Base-by-base conservation (phyloP, 2,329 filamentous ascomycete genomes). In the Graphilbum fragrans region DNA sequence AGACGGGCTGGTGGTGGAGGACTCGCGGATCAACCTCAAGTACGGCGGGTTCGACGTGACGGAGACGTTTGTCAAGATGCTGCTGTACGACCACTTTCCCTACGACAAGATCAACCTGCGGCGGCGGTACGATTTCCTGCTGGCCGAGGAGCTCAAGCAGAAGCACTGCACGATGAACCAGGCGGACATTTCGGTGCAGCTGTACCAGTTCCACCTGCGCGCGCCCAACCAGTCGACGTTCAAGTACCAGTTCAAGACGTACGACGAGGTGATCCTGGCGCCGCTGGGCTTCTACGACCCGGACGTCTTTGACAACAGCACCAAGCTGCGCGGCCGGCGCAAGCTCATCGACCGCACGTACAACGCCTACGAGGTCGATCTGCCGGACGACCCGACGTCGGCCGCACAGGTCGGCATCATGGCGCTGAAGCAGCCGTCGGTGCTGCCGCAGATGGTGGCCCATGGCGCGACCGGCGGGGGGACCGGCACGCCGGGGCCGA, bases 201-300 rank as follows among this genome's bases (percentile, higher is more conserved):
- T 86, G 4, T 86, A 77, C 63, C 82, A 93, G 52, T 96, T 96
- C 56, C 86, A 96, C 58, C 74, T 98, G 16, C 82, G 92, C 22
- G 84, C 85, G 10, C 82, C 85, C 1, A 87, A 86, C 41, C 80
- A 94, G 56, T 82, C 92, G 39, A 98, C 92, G 1, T 75, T 80
- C 48, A 95, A 94, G 61, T 96, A 94, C 61, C 77, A 80, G 33
- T 96, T 95, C 70, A 96, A 96, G 67, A 88, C 85, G 1, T 98
- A 96, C 55, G 92, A 98, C 51, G 92, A 96, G 59, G 83, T 93
- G 19, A 85, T 94, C 51, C 70, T 98, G n/a, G 83, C 92, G 1
- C 83, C 88, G 1, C 86, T 94, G 81, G 88, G 87, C n/a, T 84
- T 88, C 53, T 95, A 93, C 58, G 83, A 90, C 45, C 90, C 92